These are phyloP conservation scores for Gossypioides kirkii DNA, from an alignment of 345 rosid genomes.

Conservation along the genomic window DNA sequence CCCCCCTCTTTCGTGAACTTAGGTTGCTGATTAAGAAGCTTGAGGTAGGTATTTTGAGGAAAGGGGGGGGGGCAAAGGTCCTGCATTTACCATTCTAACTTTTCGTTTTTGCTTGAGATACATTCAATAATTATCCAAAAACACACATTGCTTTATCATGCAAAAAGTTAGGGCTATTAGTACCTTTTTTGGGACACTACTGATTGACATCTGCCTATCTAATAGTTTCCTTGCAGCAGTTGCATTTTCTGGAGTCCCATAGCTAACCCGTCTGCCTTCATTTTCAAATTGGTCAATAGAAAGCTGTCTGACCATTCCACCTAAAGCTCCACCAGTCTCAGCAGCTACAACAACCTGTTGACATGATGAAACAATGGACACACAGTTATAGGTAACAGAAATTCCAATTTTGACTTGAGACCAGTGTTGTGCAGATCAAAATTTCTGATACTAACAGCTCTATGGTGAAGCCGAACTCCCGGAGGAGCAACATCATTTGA, in stretches of 20 bases:
- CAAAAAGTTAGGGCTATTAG: background rate
- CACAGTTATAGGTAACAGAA: background rate
- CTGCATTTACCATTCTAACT: background rate
- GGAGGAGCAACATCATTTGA: constrained; percentile 51
- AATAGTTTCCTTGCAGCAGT: constrained; percentile 91
- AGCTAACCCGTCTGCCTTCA: constrained; percentile 94
- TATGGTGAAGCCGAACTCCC: constrained; percentile 90
- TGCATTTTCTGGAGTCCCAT: constrained; percentile 92
- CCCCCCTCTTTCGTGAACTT: background rate
- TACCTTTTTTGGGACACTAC: constrained; percentile 94
- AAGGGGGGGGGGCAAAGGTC: background rate
- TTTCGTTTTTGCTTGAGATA: background rate
- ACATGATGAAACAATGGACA: constrained; percentile 3
- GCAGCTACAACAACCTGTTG: constrained; percentile 93
- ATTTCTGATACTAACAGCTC: constrained; percentile 66
- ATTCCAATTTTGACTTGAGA: background rate
- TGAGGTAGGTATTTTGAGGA: background rate
- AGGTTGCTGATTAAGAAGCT: background rate
- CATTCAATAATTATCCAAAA: background rate
- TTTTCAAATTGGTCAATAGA: constrained; percentile 97
- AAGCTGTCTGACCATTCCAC: constrained; percentile 96
- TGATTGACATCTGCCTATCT: constrained; percentile 95
- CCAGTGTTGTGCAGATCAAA: background rate
- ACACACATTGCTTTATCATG: background rate
- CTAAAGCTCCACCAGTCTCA: constrained; percentile 96